Conservation (phyloP, 768 basidiomycete genomes). For the Psilocybe cubensis region DNA sequence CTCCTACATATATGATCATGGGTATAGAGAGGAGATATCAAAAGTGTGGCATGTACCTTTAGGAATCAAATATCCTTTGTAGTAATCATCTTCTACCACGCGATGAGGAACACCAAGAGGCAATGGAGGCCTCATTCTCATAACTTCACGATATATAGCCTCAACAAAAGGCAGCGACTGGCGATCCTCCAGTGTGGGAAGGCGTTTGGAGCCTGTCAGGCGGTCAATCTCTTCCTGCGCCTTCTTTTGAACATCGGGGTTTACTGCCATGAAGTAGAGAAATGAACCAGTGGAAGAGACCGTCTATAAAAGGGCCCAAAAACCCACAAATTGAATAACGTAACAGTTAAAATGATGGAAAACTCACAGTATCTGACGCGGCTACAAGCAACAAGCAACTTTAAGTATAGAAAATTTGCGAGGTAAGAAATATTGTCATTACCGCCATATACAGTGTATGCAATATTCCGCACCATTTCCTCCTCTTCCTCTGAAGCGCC, state of each 20-base stretch:
- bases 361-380: slow-evolving; percentile 17
- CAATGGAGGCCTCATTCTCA: slow-evolving; percentile 1
- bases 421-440: neutral
- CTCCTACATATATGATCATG: slow-evolving; percentile 10
- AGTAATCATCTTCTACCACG: slow-evolving; percentile 27
- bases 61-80: slow-evolving; percentile 32
- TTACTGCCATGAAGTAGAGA: slow-evolving; percentile 30
- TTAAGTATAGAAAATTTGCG: neutral
- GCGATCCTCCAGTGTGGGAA: slow-evolving; percentile 32
- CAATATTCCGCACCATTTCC: slow-evolving; percentile 8
- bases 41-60: slow-evolving; percentile 11
- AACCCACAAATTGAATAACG: too few relatives aligned
- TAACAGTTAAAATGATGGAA: neutral
- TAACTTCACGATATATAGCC: slow-evolving; percentile 17
- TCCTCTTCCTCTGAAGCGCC: neutral
- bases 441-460: slow-evolving; percentile 18
- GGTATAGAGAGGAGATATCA: neutral
- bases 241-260: slow-evolving; percentile 34
- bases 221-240: slow-evolving; percentile 38
- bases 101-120: neutral
- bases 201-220: slow-evolving; percentile 30
- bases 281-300: slow-evolving; percentile 20
- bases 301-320: slow-evolving; percentile 3
- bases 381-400: neutral
- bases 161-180: slow-evolving; percentile 30